Conservation (phyloP, 495 filamentous ascomycete species). For the Terfezia claveryi region DNA sequence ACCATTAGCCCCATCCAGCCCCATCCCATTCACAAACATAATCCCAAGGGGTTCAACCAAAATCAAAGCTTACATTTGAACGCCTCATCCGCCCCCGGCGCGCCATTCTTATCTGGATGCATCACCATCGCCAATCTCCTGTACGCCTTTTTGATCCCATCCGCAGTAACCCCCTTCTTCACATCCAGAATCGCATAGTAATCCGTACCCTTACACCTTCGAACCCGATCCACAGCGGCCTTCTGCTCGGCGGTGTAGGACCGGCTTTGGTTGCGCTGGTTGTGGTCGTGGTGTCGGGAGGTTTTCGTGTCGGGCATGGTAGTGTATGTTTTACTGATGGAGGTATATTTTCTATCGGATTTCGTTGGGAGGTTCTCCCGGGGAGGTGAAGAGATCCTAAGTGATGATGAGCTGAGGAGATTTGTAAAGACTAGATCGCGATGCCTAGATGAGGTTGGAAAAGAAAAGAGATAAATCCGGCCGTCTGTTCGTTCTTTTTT, state of each 20-base stretch:
- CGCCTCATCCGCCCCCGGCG: slow-evolving; percentile 85
- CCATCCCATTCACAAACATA: neutral
- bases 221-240: slow-evolving; percentile 66
- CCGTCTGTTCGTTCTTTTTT: too few relatives aligned
- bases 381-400: too few relatives aligned
- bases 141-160: slow-evolving; percentile 87
- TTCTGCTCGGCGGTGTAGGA: slow-evolving; percentile 81
- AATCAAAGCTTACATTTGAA: slow-evolving; percentile 51
- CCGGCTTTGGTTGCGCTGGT: slow-evolving; percentile 79
- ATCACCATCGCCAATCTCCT: slow-evolving; percentile 69
- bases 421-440: too few relatives aligned
- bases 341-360: too few relatives aligned
- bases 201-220: slow-evolving; percentile 57
- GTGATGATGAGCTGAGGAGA: too few relatives aligned
- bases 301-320: slow-evolving; percentile 26
- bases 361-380: too few relatives aligned
- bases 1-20: neutral
- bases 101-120: slow-evolving; percentile 97
- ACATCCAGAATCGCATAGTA: slow-evolving; percentile 78
- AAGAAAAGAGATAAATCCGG: too few relatives aligned
- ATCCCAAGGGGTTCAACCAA: neutral
- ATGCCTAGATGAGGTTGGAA: too few relatives aligned
- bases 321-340: neutral
- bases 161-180: slow-evolving; percentile 40
- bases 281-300: slow-evolving; percentile 60